Base-by-base conservation (phyloP, 768 basidiomycete genomes). In the Pleurotus cornucopiae region DNA sequence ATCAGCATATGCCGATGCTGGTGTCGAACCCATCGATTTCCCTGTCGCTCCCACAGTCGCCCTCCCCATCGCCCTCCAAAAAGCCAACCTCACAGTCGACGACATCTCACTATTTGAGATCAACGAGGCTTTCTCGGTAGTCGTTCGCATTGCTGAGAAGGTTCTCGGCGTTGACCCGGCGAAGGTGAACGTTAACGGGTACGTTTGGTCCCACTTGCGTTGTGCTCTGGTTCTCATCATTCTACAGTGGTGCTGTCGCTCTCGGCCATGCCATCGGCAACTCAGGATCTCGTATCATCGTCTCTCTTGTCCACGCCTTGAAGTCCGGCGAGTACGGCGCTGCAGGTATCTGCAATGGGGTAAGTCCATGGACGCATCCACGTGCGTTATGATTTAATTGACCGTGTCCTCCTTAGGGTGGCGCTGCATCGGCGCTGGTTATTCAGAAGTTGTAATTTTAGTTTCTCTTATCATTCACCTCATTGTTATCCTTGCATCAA, bases 71-170 rank as follows among this genome's bases (percentile, higher is more conserved):
- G 97, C 97, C 11, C 76, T 99, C 58, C 74, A 94, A 76, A 86
- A 81, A 65, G 97, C 96, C 18, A 90, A 90, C 63, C 77, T 98
- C 56, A 83, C 84, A 16, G 66, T 85, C 47, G 77, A 89, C 44
- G 93, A 99, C 64, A 92, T 99, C 61, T 80, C 94, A 45, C 79
- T 89, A 48, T 99, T 93, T 68, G 97, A 99, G 71, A 83, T 98
- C 70, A 99, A 99, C 70, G 96, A 99, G 71, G 96, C 96, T 23
- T 99, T 98, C 81, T 94, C 94, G 1, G 90, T 90, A 46, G 96
- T 98, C 62, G 88, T 91, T 62, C 82, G 88, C 49, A 88, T 96
- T 52, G 90, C 89, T 2, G 93, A 97, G 75, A 89, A 98, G 74
- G 79, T 92, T 16, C 80, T 96, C 60, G 77, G 79, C 55, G 80